Base-by-base conservation (phyloP, 2,329 filamentous ascomycete species). In the Cylindrodendrum hubeiense region DNA sequence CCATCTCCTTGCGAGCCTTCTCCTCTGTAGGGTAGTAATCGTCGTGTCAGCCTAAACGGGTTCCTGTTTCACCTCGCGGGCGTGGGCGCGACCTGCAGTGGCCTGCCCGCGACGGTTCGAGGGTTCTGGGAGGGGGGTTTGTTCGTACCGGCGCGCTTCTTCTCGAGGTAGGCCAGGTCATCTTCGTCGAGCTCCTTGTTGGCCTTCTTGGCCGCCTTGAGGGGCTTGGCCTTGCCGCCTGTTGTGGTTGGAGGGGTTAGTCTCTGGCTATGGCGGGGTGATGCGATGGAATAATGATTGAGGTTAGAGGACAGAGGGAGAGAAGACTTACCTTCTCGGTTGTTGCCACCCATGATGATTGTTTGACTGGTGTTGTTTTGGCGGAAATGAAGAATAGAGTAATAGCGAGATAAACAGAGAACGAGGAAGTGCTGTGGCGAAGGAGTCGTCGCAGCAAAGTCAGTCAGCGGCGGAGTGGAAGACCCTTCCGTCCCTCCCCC, bases 171-270 rank as follows among this genome's bases (percentile, higher is more conserved):
- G 6, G 93, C 94, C 78, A 91, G 81, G 71, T 97, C 94, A 47
- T 97, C 94, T 0, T 97, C 94, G 78, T 97, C 95, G 63, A 95
- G 81, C 2, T 97, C 94, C 81, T 91, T 92, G 78, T 87, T 85
- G 58, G 88, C 86, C 88, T 95, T 97, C 90, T 97, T 98, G 67
- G 93, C 86, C 72, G 91, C 88, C 91, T 97, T 98, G 82, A 94
- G 85, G 74, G 92, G 92, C 88, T 94, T 94, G 74, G 84, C 89
- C 86, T 94, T 95, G 86, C 92, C 92, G 80, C 91, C 92, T 95
- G 47, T 64, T 93, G 41, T 65, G 49, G 59, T 67, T 59, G 60
- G 73, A 71, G 67, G 70, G 71, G 72, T 74, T 65, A 74, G 60
- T 60, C 49, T 15, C 34, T 53, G 28, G n/a, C 17, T 41, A 55